Percentiles rank a stretch among this genome's conserved stretches.
These are phyloP conservation scores for Penicillium sp. DNA, from an alignment of 2,329 filamentous ascomycete genomes.

Conservation along the genomic window DNA sequence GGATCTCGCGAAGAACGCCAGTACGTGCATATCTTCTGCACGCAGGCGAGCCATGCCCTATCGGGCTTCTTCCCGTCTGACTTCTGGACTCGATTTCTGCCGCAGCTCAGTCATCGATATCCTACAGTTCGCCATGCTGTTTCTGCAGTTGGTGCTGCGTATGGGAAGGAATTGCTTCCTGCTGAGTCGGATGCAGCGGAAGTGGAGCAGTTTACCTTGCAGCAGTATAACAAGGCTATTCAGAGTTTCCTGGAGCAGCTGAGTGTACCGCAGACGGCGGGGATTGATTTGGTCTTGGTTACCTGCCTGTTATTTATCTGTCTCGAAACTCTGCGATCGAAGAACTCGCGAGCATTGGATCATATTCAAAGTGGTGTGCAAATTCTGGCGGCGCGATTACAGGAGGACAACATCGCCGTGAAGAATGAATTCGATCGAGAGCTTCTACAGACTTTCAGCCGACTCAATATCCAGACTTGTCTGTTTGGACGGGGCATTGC, in stretches of 20 bases:
- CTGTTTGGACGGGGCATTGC: conserved; percentile 18
- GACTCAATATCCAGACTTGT: conserved; percentile 26
- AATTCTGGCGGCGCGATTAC: conserved; percentile 18
- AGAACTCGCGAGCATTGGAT: conserved; percentile 20
- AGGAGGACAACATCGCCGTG: not conserved
- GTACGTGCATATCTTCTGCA: conserved; percentile 45
- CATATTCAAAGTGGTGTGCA: conserved; percentile 25
- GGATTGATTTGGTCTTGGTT: conserved; percentile 18
- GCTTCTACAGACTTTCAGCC: conserved; percentile 19
- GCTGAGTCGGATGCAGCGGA: not conserved
- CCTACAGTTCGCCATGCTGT: conserved; percentile 54
- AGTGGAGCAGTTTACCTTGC: conserved; percentile 41
- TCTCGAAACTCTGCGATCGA: conserved; percentile 25
- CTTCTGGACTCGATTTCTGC: conserved; percentile 43
- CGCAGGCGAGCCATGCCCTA: conserved; percentile 46
- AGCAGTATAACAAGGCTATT: conserved; percentile 56
- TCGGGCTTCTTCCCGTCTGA: conserved; percentile 44
- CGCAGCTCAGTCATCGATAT: conserved; percentile 50
- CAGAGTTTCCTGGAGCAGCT: conserved; percentile 39
- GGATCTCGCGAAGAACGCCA: conserved; percentile 37
- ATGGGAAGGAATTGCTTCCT: conserved; percentile 36
- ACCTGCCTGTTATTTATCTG: conserved; percentile 27
- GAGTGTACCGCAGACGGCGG: not conserved
- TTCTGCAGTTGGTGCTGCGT: conserved; percentile 53
- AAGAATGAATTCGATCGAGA: conserved; percentile 22